Conservation (phyloP, 805 yeast species). For the Schizosaccharomyces lindneri region DNA sequence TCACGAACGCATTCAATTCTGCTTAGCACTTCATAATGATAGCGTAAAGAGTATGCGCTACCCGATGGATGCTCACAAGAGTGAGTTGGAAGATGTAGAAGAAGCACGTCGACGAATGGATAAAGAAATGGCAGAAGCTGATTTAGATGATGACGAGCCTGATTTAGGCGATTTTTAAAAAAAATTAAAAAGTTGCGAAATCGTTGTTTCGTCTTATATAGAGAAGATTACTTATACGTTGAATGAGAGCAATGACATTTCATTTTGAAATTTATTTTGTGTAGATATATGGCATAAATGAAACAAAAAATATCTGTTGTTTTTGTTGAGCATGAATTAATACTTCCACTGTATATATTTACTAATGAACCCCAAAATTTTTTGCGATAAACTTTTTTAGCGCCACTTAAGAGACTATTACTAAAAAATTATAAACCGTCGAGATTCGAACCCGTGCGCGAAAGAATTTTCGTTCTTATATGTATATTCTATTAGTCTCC, state of each 20-base stretch:
- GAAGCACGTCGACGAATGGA: conserved; percentile 31
- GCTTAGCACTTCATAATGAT: conserved; percentile 72
- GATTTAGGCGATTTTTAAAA: conserved; percentile 7
- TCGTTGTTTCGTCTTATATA: background rate
- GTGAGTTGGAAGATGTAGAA: conserved; percentile 25
- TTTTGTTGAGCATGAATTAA: too few species aligned
- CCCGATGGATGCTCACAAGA: conserved; percentile 31
- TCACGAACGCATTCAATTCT: conserved; percentile 82
- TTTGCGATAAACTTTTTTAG: too few species aligned
- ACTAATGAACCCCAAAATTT: too few species aligned
- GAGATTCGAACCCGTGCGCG: background rate
- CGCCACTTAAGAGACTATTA: too few species aligned
- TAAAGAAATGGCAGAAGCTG: conserved; percentile 23
- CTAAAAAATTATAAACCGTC: background rate
- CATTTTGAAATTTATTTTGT: too few species aligned
- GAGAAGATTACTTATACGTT: background rate
- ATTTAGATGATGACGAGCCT: conserved; percentile 19
- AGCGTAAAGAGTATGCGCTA: conserved; percentile 87
- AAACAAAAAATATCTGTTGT: too few species aligned
- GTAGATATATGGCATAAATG: too few species aligned
- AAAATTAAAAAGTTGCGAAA: background rate
- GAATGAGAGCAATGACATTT: too few species aligned
- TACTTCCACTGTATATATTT: too few species aligned
- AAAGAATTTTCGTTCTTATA: background rate
- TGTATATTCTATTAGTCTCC: background rate